Percentiles rank a stretch among this genome's conserved stretches.
These are phyloP conservation scores for Irineochytrium annulatum DNA, from an alignment of 192 early-diverging fungal species.

Conservation along the genomic window DNA sequence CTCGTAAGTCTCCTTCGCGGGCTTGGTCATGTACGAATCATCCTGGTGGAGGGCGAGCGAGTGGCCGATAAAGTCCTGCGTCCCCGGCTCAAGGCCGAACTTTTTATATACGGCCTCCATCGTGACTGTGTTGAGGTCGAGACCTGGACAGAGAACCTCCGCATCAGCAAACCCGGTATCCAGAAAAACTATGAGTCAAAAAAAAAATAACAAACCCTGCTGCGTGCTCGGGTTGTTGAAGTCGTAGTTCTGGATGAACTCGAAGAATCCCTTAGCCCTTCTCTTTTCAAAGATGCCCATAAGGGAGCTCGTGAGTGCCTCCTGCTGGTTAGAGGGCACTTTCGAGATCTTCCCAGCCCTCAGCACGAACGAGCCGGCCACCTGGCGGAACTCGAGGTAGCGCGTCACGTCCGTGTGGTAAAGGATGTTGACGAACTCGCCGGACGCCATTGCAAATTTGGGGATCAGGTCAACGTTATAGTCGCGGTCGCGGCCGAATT, in stretches of 20 bases:
- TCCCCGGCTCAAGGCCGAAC: slow-evolving; percentile 88
- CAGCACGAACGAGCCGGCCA: slow-evolving; percentile 90
- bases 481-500: slow-evolving; percentile 69
- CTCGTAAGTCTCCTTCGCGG: slow-evolving; percentile 83
- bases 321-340: slow-evolving; percentile 86
- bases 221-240: slow-evolving; percentile 80
- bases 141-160: slow-evolving; percentile 41
- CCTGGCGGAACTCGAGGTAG: slow-evolving; percentile 96
- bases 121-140: slow-evolving; percentile 70
- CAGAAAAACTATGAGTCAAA: slow-evolving; percentile 1
- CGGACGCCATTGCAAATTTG: slow-evolving; percentile 99
- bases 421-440: slow-evolving; percentile 94
- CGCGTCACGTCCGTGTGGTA: slow-evolving; percentile 97
- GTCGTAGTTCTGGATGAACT: slow-evolving; percentile 89
- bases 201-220: slow-evolving; percentile 39
- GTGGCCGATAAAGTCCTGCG: slow-evolving; percentile 98
- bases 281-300: slow-evolving; percentile 96
- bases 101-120: slow-evolving; percentile 86
- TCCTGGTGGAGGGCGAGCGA: slow-evolving; percentile 94
- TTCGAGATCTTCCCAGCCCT: slow-evolving; percentile 87
- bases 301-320: slow-evolving; percentile 79
- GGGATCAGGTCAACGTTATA: slow-evolving; percentile 98
- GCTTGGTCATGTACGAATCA: slow-evolving; percentile 63
- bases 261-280: slow-evolving; percentile 89
- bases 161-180: slow-evolving; percentile 5